Base-by-base conservation (phyloP, 306 rosid species). In the Corylus americana region DNA sequence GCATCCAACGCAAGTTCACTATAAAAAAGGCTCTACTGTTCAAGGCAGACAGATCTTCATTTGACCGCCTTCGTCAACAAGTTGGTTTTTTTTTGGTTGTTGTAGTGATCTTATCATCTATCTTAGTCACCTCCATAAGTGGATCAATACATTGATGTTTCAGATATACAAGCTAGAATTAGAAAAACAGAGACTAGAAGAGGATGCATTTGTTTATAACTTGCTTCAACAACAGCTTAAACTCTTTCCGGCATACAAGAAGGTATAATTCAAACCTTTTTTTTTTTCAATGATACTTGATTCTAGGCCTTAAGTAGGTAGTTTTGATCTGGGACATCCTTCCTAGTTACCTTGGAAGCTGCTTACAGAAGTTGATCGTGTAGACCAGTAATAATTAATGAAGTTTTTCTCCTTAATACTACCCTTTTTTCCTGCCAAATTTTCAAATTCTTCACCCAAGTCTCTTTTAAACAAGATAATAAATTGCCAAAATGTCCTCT, bases 181-280 rank as follows among this genome's bases (percentile, higher is more conserved):
- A 76, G 97, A 95, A 81, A 95, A 90, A 83, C 91, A 90, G 81
- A 87, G 94, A 81, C 85, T 95, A 71, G 97, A 92, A 77, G 98
- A 92, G 82, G 98, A 95, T 88, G 93, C 96, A 73, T 86, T 83
- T 83, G 98, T 92, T 49, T 92, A 91, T 83, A 95, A 91, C 61
- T 92, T 91, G 83, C 95, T 95, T 74, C 97, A 92, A 89, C 92
- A 91, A 84, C 98, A 95, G 87, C 94, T 92, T 75, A 91, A 91
- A 85, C 94, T 92, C 77, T 95, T 95, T 44, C 97, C 97, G 7
- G 98, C 97, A 45, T 94, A 92, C 89, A 87, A 90, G 79, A 91
- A 91, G 97, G 98, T 94, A 80, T 31, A 58, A 25, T 35, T 81
- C 35, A 62, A 48, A 44, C 63, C 55, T 74, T 54, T 3, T 3